Base-by-base conservation (phyloP, 179 eudicot species). In the Camellia oleifera region DNA sequence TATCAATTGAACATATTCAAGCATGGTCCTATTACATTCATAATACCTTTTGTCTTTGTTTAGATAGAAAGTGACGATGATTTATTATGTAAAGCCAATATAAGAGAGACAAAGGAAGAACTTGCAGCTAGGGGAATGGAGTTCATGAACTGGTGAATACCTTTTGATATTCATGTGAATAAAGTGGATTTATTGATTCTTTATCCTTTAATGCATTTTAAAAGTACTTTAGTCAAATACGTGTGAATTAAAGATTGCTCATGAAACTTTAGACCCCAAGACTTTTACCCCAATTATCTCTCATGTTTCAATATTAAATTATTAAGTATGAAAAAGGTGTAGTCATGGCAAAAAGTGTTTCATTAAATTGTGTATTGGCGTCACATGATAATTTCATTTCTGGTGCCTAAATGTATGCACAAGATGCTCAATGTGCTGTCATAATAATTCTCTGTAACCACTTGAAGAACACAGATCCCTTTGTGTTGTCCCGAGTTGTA, bases 31-130 rank as follows among this genome's bases (percentile, higher is more conserved):
- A 44, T 58, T 17, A 26, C 17, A 44, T 68, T 74, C 58, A 69
- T 57, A 71, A 50, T 69, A 11, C 42, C 54, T 40, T 63, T 26
- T 69, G 44, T 56, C 23, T 67, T 83, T 83, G 40, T 32, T 83
- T 83, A 95, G 99, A 88, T 95, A 77, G 99, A 94, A 85, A 91
- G 88, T 81, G 97, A 95, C 68, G 97, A 95, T 82, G 99, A 95
- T 88, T 63, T 75, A 32, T 77, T 86, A 81, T 95, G 99, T 98
- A 86, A 91, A 84, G 91, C 97, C 73, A 88, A 89, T 80, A 84
- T 87, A 61, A 89, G 99, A 75, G 99, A 95, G 93, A 92, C 94
- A 62, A 90, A 84, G 79, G 93, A 92, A 73, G 99, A 92, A 89
- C 87, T 95, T 83, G 94, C 92, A 58, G 91, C 86, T 56, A 88